Base-by-base conservation (phyloP, 208 protist genomes). In the Crithidia expoeki region DNA sequence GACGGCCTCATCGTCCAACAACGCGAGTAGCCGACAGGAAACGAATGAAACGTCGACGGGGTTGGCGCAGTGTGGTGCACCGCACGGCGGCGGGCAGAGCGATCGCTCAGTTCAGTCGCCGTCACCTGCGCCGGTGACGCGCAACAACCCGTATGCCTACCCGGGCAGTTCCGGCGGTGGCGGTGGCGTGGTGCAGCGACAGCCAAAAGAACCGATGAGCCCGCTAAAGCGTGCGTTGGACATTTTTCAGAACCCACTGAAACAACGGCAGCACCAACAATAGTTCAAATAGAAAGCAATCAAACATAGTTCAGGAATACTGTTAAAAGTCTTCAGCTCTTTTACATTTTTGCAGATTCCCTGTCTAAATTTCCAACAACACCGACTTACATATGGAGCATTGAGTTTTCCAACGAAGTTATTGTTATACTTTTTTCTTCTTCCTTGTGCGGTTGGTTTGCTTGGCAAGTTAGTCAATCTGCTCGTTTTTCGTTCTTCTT, bases 91-190 rank as follows among this genome's bases (percentile, higher is more conserved):
- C n/a, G 34, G 23, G 9, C 53, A 40, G 23, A 34, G 6, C 14
- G 58, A 64, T 2, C 12, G 2, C 10, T 1, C 57, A 21, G 16
- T 44, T 12, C 14, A n/a, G 19, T 65, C 60, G 49, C 60, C 68
- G 30, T 23, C 12, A 30, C 21, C 51, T 9, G 42, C 21, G 14
- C 4, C 17, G 19, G 21, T 52, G 40, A 74, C 68, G 21, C 68
- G 60, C 38, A 66, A 68, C 68, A 67, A 74, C 28, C 68, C 60
- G n/a, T 67, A 74, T 25, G 50, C 59, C 36, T 74, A 66, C 40
- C 25, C 58, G 4, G 30, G 46, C 5, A 65, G 42, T 27, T 30
- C 58, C 1, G 17, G 12, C 36, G 12, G 50, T 50, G 34, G 40
- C 1, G 17, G 12, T 12, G 12, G 50, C 38, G 34, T 28, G 23